Conservation (phyloP, 2,329 filamentous ascomycete species). For the Emergomyces pasteurianus region DNA sequence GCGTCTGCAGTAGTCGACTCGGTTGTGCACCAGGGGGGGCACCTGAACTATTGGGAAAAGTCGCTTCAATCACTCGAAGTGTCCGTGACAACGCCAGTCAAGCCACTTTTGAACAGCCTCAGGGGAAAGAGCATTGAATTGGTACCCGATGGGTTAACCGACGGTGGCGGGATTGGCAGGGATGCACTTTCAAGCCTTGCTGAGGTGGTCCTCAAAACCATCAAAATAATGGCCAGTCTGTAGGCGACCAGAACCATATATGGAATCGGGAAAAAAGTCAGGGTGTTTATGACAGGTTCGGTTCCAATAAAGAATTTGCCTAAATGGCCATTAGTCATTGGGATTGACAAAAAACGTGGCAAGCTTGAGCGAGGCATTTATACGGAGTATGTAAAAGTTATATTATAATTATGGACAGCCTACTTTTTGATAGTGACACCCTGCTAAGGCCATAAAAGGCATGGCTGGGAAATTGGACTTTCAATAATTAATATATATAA, state of each 20-base stretch:
- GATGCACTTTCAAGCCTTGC: neutral
- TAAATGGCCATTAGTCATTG: neutral
- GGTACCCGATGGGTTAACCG: neutral
- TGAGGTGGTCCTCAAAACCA: neutral
- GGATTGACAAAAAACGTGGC: neutral
- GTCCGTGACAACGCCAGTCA: neutral
- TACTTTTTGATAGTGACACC: no score
- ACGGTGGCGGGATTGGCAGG: neutral
- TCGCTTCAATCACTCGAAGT: neutral
- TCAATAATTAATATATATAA: no score
- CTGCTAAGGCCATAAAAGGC: no score
- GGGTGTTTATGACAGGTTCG: no score
- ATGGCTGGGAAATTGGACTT: no score
- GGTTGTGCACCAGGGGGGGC: neutral
- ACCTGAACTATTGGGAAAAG: neutral
- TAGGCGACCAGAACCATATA: neutral
- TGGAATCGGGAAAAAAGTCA: neutral
- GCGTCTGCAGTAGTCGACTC: neutral
- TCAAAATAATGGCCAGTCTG: neutral
- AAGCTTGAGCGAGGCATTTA: neutral
- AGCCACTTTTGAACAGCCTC: neutral
- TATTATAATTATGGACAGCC: no score
- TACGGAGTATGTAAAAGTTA: no score
- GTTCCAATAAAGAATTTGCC: neutral
- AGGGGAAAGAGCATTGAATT: neutral